These are phyloP conservation scores for Zygotorulaspora sp. DNA, from an alignment of 805 yeast species.

Conservation along the genomic window DNA sequence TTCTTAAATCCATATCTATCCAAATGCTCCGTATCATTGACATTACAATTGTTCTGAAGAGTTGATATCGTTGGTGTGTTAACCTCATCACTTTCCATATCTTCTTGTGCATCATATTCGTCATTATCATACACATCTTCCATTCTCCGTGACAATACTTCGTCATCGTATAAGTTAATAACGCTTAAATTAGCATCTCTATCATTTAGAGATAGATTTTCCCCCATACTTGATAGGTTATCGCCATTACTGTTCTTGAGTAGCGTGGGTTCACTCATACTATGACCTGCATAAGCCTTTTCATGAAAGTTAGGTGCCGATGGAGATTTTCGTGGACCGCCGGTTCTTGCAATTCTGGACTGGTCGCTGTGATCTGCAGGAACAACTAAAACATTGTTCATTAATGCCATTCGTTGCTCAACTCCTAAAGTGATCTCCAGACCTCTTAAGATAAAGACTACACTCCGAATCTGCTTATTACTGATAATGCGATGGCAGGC, in stretches of 20 bases:
- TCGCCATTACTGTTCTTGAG: conserved; percentile 2
- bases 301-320: conserved; percentile 24
- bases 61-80: conserved; percentile 6
- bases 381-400: conserved; percentile 8
- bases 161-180: conserved; percentile 38
- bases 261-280: conserved; percentile 13
- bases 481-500: too few species aligned
- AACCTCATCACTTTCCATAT: conserved; percentile 9
- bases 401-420: conserved; percentile 11
- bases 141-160: conserved; percentile 14
- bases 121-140: conserved; percentile 7
- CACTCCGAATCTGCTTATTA: too few species aligned
- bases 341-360: conserved; percentile 4
- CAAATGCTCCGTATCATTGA: conserved; percentile 28
- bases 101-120: conserved; percentile 13
- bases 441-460: too few species aligned
- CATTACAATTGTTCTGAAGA: conserved; percentile 3
- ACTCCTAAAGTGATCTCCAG: conserved; percentile 9
- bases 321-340: conserved; percentile 18
- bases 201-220: conserved; percentile 11
- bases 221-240: conserved; percentile 2
- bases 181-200: conserved; percentile 35
- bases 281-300: conserved; percentile 4
- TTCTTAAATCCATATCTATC: conserved; percentile 91
- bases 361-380: conserved; percentile 2